Base-by-base conservation (phyloP, 2,329 filamentous ascomycete genomes). In the Calonectria crousiana region DNA sequence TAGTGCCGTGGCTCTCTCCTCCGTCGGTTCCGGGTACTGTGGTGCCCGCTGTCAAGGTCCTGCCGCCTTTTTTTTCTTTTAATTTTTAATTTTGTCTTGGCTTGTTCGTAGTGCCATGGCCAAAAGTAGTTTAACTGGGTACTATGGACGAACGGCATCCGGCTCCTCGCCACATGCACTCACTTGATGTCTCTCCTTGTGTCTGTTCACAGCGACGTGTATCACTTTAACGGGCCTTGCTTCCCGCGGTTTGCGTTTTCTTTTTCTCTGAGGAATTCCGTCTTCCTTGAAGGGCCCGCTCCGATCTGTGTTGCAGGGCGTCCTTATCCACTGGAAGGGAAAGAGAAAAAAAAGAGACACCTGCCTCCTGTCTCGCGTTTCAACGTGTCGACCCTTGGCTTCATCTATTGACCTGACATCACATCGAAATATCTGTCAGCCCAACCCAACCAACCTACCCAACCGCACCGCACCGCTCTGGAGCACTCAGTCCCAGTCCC, bases 281-380 rank as follows among this genome's bases (percentile, higher is more conserved):
- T 62, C 56, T 62, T 38, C n/a, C 14, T 62, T 14, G 34, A 41
- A 23, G 56, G 56, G 23, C 14, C 56, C 36, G 56, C 34, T 23
- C 36, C 36, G 16, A 23, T 38, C 56, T 41, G 16, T 10, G 14
- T 62, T 41, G 36, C 34, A 41, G 56, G 56, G 56, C 56, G 56
- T 28, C 56, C 16, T 60, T 60, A 28, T 60, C 56, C 56, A 60
- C 34, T 11, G 14, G 9, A 18, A 5, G 41, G 8, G 30, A 32
- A 8, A 32, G 8, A 32, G 30, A 32, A 32, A 32, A 8, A 62
- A 62, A 62, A 41, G 34, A 41, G 13, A 62, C 36, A 62, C 60
- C n/a, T 65, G 60, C 41, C 60, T 65, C 41, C 60, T 49, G 38
- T 65, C 41, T 70, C 68, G 60, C 49, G 68, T 71, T 71, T 71